Conservation (phyloP, 495 filamentous ascomycete genomes). For the Daldinia caldariorum region DNA sequence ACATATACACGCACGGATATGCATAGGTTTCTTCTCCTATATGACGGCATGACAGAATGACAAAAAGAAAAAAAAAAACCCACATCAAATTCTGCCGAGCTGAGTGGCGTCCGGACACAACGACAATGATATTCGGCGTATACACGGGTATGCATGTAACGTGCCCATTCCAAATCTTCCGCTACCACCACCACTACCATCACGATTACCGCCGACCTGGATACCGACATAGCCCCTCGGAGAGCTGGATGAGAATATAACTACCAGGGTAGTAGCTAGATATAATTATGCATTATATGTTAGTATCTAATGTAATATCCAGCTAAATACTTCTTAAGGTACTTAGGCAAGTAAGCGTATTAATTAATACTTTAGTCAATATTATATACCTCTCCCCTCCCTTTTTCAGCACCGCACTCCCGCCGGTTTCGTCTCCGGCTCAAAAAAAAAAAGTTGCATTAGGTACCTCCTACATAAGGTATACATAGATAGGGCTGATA, state of each 20-base stretch:
- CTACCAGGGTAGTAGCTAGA: too few species aligned
- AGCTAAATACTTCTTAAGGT: too few species aligned
- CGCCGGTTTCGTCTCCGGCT: not conserved
- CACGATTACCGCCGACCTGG: too few species aligned
- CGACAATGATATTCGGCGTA: not conserved
- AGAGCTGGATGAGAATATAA: too few species aligned
- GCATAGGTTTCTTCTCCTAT: not conserved
- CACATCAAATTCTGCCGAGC: not conserved
- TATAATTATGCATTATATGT: too few species aligned
- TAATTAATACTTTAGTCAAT: too few species aligned
- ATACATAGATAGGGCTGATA: slow-evolving; percentile 18
- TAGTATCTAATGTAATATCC: too few species aligned
- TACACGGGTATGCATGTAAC: not conserved
- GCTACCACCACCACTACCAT: not conserved
- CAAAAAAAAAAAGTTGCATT: too few species aligned
- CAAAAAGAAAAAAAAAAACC: not conserved
- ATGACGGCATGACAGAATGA: not conserved
- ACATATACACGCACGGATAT: not conserved
- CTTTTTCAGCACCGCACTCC: too few species aligned
- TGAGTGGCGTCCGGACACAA: not conserved
- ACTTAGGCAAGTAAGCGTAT: not conserved
- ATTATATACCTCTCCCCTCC: not conserved
- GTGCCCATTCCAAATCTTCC: not conserved
- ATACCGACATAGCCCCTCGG: too few species aligned
- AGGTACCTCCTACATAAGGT: too few species aligned